These are phyloP conservation scores for Dictyostelium brefeldianum DNA, from an alignment of 78 protist species.

Conservation along the genomic window DNA sequence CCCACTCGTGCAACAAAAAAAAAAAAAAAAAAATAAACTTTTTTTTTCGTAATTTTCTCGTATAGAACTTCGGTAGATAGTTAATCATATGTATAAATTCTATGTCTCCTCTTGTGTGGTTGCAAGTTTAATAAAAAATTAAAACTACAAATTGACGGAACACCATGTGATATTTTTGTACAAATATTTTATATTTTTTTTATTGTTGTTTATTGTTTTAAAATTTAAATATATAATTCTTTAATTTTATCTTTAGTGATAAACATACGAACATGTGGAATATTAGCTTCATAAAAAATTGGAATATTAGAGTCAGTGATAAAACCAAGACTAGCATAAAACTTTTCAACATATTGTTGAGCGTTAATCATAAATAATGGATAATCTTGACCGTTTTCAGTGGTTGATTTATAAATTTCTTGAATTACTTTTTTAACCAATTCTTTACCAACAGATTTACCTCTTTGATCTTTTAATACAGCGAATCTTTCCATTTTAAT, in stretches of 20 bases:
- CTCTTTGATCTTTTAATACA: constrained; percentile 40
- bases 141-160: no score
- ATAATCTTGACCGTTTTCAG: background rate
- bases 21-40: no score
- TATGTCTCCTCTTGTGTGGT: no score
- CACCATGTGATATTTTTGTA: no score
- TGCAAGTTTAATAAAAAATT: no score
- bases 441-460: constrained; percentile 47
- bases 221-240: background rate
- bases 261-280: constrained; percentile 70
- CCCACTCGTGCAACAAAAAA: no score
- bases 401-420: constrained; percentile 27
- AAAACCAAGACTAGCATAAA: constrained; percentile 36
- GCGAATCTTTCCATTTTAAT: constrained; percentile 75
- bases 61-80: no score
- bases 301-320: constrained; percentile 49
- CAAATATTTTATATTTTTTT: no score
- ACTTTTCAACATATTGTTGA: constrained; percentile 70
- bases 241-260: constrained; percentile 28
- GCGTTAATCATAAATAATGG: constrained; percentile 70
- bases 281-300: constrained; percentile 58
- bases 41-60: no score
- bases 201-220: background rate
- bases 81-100: no score
- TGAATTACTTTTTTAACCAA: constrained; percentile 46